Evolutionary conservation across 805 yeast genomes (phyloP).

Genomic region (Geotrichum ghanense): DNA sequence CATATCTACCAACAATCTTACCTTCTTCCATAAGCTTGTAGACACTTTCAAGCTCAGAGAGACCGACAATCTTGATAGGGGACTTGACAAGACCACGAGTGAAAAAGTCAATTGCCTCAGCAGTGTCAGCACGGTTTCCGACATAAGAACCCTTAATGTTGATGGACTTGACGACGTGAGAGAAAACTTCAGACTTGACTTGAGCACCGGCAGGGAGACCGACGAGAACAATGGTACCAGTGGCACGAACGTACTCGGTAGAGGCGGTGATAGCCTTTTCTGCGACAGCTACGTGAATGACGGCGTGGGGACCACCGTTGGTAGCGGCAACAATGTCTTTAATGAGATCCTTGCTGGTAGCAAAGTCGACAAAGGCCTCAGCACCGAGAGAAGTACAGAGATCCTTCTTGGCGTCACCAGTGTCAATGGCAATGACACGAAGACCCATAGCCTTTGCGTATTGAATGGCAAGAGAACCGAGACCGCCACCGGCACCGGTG

Average conservation of each 20-base stretch:
- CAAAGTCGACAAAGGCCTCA: slow-evolving; percentile 29
- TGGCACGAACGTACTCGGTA: slow-evolving; percentile 46
- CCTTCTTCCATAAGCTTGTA: slow-evolving; percentile 75
- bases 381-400: slow-evolving; percentile 31
- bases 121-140: slow-evolving; percentile 80
- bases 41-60: slow-evolving; percentile 57
- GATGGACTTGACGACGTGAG: slow-evolving; percentile 61
- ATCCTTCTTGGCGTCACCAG: slow-evolving; percentile 21
- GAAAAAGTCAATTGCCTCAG: slow-evolving; percentile 70
- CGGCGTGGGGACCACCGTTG: slow-evolving; percentile 69
- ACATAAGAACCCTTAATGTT: slow-evolving; percentile 74
- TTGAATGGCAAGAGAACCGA: slow-evolving; percentile 26
- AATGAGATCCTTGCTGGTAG: slow-evolving; percentile 35
- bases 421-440: slow-evolving; percentile 14
- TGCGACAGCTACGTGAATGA: slow-evolving; percentile 64
- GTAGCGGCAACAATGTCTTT: slow-evolving; percentile 45
- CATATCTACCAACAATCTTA: slow-evolving; percentile 79
- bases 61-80: slow-evolving; percentile 65
- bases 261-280: slow-evolving; percentile 56
- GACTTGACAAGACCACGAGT: slow-evolving; percentile 59
- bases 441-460: slow-evolving; percentile 19
- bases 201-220: slow-evolving; percentile 76
- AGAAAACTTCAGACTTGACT: slow-evolving; percentile 57
- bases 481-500: slow-evolving; percentile 26
- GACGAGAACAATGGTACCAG: slow-evolving; percentile 61